phyloP scores from a whole-genome alignment of 108 stramenopile species.

The Cylindrotheca fusiformis region DNA sequence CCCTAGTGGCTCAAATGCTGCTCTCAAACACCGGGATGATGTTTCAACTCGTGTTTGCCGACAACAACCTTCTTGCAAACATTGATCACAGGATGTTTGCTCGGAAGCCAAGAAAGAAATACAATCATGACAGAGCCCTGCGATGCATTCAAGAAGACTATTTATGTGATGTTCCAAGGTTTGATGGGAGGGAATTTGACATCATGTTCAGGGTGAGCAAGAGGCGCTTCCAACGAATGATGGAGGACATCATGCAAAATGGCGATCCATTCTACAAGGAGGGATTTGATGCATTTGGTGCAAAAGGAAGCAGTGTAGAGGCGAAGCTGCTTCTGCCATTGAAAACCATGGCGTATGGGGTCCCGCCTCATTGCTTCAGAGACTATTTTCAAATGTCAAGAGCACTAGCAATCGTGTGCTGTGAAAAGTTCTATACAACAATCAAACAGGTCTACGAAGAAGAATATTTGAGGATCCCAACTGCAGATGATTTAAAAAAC shows the following conservation, averaged over 20 bases:
- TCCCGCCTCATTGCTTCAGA: no score
- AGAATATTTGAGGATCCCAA: constrained; percentile 9
- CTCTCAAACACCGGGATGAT: no score
- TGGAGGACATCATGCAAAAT: constrained; percentile 4
- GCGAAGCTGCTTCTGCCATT: constrained; percentile 7
- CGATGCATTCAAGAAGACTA: constrained; percentile 6
- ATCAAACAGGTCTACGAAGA: constrained; percentile 7
- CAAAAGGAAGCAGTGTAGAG: background rate
- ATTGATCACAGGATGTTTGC: no score
- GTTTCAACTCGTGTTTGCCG: no score
- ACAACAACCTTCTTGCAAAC: no score
- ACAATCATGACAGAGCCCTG: constrained; percentile 7
- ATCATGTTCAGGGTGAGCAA: constrained; percentile 3
- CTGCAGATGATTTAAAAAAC: constrained; percentile 6
- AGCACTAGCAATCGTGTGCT: background rate
- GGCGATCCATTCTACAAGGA: no score
- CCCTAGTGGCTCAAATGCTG: no score
- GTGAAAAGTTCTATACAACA: background rate
- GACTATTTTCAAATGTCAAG: constrained; percentile 18
- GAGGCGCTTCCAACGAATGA: background rate
- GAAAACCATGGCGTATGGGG: constrained; percentile 14
- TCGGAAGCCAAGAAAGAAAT: background rate
- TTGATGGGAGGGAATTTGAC: constrained; percentile 8
- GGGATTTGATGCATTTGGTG: background rate
- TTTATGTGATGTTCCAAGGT: background rate